Conservation (phyloP, 2,329 filamentous ascomycete genomes). For the Hypomyces perniciosus region DNA sequence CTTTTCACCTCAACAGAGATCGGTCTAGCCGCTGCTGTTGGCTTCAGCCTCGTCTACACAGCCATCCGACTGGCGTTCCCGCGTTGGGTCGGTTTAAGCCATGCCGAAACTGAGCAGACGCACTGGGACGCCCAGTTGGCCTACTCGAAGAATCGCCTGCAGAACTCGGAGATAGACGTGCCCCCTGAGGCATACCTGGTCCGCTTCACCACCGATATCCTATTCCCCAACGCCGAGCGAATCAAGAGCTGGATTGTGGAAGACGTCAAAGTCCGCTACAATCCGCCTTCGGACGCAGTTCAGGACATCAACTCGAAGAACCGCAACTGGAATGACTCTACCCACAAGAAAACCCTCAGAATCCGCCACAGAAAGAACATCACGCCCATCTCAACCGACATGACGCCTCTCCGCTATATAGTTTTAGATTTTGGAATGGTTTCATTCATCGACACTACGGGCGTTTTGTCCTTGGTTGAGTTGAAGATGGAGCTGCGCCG, state of each 20-base stretch:
- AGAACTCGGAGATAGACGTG: slow-evolving; percentile 21
- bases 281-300: slow-evolving; percentile 37
- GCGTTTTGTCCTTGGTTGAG: slow-evolving; percentile 42
- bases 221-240: slow-evolving; percentile 56
- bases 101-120: slow-evolving; percentile 19
- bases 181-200: slow-evolving; percentile 50
- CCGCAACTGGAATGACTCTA: slow-evolving; percentile 50
- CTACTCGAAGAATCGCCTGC: slow-evolving; percentile 15
- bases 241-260: slow-evolving; percentile 45
- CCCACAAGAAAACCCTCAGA: slow-evolving; percentile 39
- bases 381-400: slow-evolving; percentile 24
- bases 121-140: slow-evolving; percentile 23
- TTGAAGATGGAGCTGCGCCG: slow-evolving; percentile 42
- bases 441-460: slow-evolving; percentile 49
- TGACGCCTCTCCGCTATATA: slow-evolving; percentile 39
- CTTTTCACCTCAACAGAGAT: slow-evolving; percentile 55
- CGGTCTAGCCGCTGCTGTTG: slow-evolving; percentile 53
- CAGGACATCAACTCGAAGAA: slow-evolving; percentile 33
- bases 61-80: slow-evolving; percentile 54
- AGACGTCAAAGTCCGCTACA: slow-evolving; percentile 34
- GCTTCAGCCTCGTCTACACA: slow-evolving; percentile 58
- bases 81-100: slow-evolving; percentile 28
- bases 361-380: slow-evolving; percentile 37
- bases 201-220: slow-evolving; percentile 49
- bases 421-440: slow-evolving; percentile 48